A percentile compares a stretch with the other conserved stretches of the same genome.
Evolutionary conservation across 2,329 filamentous ascomycete genomes (phyloP).

Genomic region (Claviceps humidiphila): DNA sequence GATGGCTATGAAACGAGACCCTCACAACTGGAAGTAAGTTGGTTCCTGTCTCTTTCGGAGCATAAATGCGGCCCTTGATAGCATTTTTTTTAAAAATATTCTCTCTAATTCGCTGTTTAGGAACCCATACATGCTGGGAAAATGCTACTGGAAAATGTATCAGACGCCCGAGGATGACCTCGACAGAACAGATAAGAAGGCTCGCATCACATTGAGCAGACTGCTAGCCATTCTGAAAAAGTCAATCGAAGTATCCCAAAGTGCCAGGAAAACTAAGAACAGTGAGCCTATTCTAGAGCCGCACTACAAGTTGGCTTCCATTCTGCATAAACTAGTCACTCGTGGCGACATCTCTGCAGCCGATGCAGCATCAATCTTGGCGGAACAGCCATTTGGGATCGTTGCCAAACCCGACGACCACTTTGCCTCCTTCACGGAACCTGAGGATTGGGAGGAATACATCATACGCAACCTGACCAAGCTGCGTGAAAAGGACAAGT

Average conservation of each 20-base stretch:
- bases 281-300: slow-evolving; percentile 77
- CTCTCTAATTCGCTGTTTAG: slow-evolving; percentile 15
- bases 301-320: slow-evolving; percentile 78
- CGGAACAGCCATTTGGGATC: slow-evolving; percentile 40
- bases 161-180: slow-evolving; percentile 32
- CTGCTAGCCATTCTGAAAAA: slow-evolving; percentile 38
- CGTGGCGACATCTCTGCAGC: slow-evolving; percentile 33
- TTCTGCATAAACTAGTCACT: slow-evolving; percentile 68
- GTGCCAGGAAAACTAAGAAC: slow-evolving; percentile 40
- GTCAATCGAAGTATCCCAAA: slow-evolving; percentile 35
- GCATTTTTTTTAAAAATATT: neutral
- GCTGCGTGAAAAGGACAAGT: slow-evolving; percentile 64
- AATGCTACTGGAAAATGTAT: slow-evolving; percentile 53
- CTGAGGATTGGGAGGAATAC: slow-evolving; percentile 48
- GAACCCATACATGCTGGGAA: slow-evolving; percentile 47
- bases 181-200: slow-evolving; percentile 27
- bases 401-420: slow-evolving; percentile 19
- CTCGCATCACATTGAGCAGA: slow-evolving; percentile 19
- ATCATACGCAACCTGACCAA: slow-evolving; percentile 37
- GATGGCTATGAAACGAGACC: slow-evolving; percentile 40
- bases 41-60: neutral
- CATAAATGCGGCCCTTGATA: neutral
- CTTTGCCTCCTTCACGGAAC: slow-evolving; percentile 22
- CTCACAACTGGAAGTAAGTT: slow-evolving; percentile 43
- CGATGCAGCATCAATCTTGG: slow-evolving; percentile 38